These are phyloP conservation scores for Strobilomyces dryophilus DNA, from an alignment of 768 basidiomycete genomes.

Conservation along the genomic window DNA sequence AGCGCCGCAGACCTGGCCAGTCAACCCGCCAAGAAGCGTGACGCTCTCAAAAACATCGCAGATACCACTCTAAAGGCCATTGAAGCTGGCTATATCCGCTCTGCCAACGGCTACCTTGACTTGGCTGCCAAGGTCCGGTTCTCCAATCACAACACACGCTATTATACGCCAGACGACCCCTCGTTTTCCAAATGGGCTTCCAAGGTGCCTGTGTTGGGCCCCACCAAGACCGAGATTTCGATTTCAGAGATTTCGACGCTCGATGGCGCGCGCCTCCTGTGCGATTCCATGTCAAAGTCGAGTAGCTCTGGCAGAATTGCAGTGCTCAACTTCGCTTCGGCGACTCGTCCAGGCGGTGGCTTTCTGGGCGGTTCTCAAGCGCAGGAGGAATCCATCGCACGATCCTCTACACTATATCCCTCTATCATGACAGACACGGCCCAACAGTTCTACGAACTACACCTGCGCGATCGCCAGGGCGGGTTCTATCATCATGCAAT, in stretches of 20 bases:
- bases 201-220: constrained; percentile 7
- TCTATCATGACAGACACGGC: constrained; percentile 54
- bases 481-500: constrained; percentile 78
- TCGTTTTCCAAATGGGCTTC: constrained; percentile 44
- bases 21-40: constrained; percentile 8
- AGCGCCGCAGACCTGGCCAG: not conserved
- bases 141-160: constrained; percentile 43
- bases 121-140: constrained; percentile 32
- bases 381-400: constrained; percentile 78
- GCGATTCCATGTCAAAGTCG: constrained; percentile 16
- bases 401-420: constrained; percentile 66
- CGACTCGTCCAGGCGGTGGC: constrained; percentile 72
- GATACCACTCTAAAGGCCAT: constrained; percentile 48
- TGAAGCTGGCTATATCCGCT: constrained; percentile 39
- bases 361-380: constrained; percentile 70
- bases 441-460: constrained; percentile 58
- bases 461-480: constrained; percentile 42
- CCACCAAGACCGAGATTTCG: constrained; percentile 35
- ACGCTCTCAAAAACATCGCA: constrained; percentile 40
- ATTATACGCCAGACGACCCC: constrained; percentile 46
- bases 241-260: constrained; percentile 63
- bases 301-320: constrained; percentile 40
- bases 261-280: constrained; percentile 48
- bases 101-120: constrained; percentile 28
- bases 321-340: constrained; percentile 74